Percentiles rank a stretch among this genome's conserved stretches.
phyloP scores from a whole-genome alignment of 257 asterid genomes.

The Cynanchum wilfordii region DNA sequence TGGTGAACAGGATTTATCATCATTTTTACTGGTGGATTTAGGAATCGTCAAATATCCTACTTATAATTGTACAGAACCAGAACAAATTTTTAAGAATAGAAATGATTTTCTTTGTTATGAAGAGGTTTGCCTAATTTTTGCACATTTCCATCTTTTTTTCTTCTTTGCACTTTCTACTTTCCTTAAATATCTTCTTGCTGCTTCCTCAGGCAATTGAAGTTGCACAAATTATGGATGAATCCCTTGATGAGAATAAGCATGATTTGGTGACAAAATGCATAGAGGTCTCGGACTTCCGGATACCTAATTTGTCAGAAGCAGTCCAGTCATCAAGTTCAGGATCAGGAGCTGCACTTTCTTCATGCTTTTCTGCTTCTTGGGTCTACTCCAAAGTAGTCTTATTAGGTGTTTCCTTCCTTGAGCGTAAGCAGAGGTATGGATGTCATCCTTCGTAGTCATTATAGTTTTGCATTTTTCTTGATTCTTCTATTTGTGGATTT shows the following conservation, averaged over 20 bases:
- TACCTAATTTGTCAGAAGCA: constrained; percentile 37
- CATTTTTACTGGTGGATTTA: constrained; percentile 84
- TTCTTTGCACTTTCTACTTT: constrained; percentile 10
- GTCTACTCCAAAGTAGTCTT: constrained; percentile 85
- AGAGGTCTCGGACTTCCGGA: constrained; percentile 50
- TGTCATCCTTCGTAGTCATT: constrained; percentile 11
- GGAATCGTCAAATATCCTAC: constrained; percentile 84
- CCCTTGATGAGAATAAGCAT: constrained; percentile 51
- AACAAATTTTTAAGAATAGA: constrained; percentile 54
- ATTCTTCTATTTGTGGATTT: background rate
- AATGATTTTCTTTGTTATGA: constrained; percentile 72
- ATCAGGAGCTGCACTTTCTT: constrained; percentile 43
- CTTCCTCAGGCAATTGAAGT: constrained; percentile 73
- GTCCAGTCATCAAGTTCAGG: constrained; percentile 35
- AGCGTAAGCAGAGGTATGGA: constrained; percentile 73
- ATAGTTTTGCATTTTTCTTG: background rate
- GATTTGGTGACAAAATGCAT: constrained; percentile 65
- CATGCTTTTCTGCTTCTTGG: constrained; percentile 74
- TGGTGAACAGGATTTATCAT: constrained; percentile 87
- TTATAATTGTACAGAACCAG: constrained; percentile 64
- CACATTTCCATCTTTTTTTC: background rate
- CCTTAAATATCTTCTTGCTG: constrained; percentile 6
- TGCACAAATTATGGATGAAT: constrained; percentile 83
- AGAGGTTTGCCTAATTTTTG: constrained; percentile 51
- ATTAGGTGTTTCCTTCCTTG: constrained; percentile 81